Conservation (phyloP, 2,329 filamentous ascomycete species). For the Thyridium curvatum region DNA sequence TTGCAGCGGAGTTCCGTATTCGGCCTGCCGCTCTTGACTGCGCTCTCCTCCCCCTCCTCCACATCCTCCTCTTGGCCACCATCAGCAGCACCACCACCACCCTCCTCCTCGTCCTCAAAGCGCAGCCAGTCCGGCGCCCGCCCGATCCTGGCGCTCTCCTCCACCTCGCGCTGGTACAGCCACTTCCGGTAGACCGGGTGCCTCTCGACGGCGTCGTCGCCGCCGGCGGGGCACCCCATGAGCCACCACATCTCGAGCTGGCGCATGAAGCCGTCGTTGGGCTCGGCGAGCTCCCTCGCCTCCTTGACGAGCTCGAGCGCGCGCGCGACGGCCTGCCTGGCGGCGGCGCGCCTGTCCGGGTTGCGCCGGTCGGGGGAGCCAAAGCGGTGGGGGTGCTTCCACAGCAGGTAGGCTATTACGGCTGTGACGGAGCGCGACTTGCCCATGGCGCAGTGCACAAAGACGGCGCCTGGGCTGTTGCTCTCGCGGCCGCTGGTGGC, state of each 20-base stretch:
- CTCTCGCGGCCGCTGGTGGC: slow-evolving; percentile 6
- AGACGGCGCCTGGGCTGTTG: slow-evolving; percentile 33
- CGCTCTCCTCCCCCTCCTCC: background rate
- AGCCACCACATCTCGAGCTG: slow-evolving; percentile 83
- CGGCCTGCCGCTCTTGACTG: slow-evolving; percentile 5
- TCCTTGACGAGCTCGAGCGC: slow-evolving; percentile 66
- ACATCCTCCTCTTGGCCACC: slow-evolving; percentile 24
- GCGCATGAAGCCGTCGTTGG: slow-evolving; percentile 85
- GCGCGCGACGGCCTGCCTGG: slow-evolving; percentile 40
- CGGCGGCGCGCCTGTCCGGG: slow-evolving; percentile 27
- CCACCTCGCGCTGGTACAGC: slow-evolving; percentile 49
- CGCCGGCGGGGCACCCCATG: slow-evolving; percentile 69
- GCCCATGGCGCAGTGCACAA: slow-evolving; percentile 80
- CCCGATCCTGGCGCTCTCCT: slow-evolving; percentile 59
- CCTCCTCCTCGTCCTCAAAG: slow-evolving; percentile 69
- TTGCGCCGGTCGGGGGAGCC: slow-evolving; percentile 37
- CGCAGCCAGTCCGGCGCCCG: slow-evolving; percentile 77
- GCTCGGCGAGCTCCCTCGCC: slow-evolving; percentile 72
- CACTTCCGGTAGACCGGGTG: slow-evolving; percentile 75
- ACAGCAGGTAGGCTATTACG: slow-evolving; percentile 79
- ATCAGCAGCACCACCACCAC: too few relatives aligned
- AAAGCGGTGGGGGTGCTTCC: slow-evolving; percentile 52
- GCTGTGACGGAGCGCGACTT: slow-evolving; percentile 88
- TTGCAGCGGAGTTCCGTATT: slow-evolving; percentile 71
- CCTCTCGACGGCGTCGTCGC: slow-evolving; percentile 47